phyloP scores from a whole-genome alignment of 306 rosid genomes.

The Luffa aegyptiaca region DNA sequence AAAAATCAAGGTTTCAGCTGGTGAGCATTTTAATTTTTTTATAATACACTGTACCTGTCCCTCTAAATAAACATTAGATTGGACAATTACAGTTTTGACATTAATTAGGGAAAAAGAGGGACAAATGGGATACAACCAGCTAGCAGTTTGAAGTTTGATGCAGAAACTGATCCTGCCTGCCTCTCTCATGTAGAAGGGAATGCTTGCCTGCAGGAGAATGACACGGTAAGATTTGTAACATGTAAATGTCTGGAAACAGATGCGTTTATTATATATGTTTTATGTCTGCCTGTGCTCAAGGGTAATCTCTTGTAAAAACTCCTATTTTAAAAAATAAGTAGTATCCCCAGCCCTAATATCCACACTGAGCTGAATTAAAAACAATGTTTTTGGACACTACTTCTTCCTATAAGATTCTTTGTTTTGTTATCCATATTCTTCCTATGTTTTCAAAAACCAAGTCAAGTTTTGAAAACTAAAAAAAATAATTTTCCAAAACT shows the following conservation, averaged over 20 bases:
- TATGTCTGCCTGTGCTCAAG: not conserved
- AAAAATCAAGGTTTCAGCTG: conserved; percentile 24
- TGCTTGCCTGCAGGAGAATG: conserved; percentile 19
- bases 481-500: too few relatives aligned
- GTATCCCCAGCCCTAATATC: not conserved
- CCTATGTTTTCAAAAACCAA: too few relatives aligned
- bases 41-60: not conserved
- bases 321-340: not conserved
- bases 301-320: not conserved
- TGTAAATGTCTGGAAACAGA: conserved; percentile 1
- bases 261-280: not conserved
- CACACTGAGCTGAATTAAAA: not conserved
- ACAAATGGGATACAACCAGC: conserved; percentile 12
- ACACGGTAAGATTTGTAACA: conserved; percentile 14
- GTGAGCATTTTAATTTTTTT: conserved; percentile 30
- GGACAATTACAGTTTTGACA: conserved; percentile 14
- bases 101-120: conserved; percentile 27
- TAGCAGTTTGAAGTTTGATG: conserved; percentile 20
- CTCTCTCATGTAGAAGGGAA: conserved; percentile 17
- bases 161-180: conserved; percentile 10
- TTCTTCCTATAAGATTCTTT: too few relatives aligned
- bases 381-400: too few relatives aligned
- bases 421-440: too few relatives aligned
- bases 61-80: not conserved
- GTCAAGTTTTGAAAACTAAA: too few relatives aligned